phyloP scores from a whole-genome alignment of 768 basidiomycete genomes.

The Symmetrospora coprosmae region DNA sequence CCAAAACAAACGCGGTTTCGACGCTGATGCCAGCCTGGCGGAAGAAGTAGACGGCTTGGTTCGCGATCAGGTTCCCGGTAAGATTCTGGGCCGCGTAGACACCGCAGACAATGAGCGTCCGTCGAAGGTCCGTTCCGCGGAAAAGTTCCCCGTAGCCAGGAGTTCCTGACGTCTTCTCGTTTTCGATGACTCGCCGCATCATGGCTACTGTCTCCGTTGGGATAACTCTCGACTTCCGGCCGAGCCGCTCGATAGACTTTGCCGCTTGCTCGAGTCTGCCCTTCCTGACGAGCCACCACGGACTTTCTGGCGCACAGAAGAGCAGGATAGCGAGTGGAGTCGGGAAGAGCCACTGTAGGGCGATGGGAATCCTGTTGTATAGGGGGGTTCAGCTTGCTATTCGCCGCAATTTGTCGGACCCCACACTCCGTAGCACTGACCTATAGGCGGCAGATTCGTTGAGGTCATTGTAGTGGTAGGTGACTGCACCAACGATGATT shows the following conservation, averaged over 20 bases:
- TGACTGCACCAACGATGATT: conserved; percentile 19
- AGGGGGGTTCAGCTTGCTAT: too few species aligned
- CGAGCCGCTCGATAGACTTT: conserved; percentile 29
- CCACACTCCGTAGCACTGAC: too few species aligned
- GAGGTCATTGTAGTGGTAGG: neutral
- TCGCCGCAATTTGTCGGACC: too few species aligned
- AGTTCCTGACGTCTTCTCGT: conserved; percentile 35
- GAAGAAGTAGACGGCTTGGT: conserved; percentile 31
- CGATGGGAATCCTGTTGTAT: conserved; percentile 23
- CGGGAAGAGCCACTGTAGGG: conserved; percentile 36
- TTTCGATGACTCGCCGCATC: conserved; percentile 37
- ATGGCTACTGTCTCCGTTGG: neutral
- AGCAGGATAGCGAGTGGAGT: conserved; percentile 34
- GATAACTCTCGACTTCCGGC: neutral
- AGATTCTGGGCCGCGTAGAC: neutral
- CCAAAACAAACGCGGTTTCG: conserved; percentile 29
- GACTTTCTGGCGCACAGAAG: conserved; percentile 34
- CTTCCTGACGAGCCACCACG: conserved; percentile 36
- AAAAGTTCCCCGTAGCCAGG: conserved; percentile 39
- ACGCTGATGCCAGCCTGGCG: conserved; percentile 32
- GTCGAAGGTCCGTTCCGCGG: conserved; percentile 36
- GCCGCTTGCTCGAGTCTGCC: conserved; percentile 35
- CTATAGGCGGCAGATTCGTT: neutral
- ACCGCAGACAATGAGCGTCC: neutral
- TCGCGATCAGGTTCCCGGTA: conserved; percentile 17